phyloP scores from a whole-genome alignment of 2,329 filamentous ascomycete species.

The Sphaerostilbella broomeana region DNA sequence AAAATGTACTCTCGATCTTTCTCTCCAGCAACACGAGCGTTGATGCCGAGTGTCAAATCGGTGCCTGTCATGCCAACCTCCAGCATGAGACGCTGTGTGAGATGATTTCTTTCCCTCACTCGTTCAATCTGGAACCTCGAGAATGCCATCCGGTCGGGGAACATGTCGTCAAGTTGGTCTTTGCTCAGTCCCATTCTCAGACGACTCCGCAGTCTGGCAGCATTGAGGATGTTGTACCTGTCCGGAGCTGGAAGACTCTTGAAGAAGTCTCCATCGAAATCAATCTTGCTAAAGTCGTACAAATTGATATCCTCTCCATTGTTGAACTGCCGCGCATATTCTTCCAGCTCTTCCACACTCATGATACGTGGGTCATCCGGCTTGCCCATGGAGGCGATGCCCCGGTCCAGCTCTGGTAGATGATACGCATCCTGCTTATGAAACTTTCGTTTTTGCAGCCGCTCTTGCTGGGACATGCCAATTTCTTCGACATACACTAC shows the following conservation, averaged over 20 bases:
- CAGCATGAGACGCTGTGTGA: slow-evolving; percentile 92
- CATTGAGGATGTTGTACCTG: slow-evolving; percentile 95
- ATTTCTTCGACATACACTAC: slow-evolving; percentile 89
- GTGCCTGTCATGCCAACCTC: slow-evolving; percentile 82
- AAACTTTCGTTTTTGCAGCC: slow-evolving; percentile 68
- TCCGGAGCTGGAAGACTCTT: slow-evolving; percentile 82
- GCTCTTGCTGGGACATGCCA: slow-evolving; percentile 71
- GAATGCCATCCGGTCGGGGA: slow-evolving; percentile 95
- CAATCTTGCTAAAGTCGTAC: slow-evolving; percentile 98
- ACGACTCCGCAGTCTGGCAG: slow-evolving; percentile 78
- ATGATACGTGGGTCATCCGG: slow-evolving; percentile 93
- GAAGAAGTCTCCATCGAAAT: slow-evolving; percentile 95
- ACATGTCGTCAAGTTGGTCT: slow-evolving; percentile 93
- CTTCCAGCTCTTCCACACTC: slow-evolving; percentile 88
- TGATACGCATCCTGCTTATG: slow-evolving; percentile 93
- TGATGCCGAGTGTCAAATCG: slow-evolving; percentile 61
- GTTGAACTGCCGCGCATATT: slow-evolving; percentile 89
- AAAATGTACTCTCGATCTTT: slow-evolving; percentile 90
- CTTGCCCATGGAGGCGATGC: slow-evolving; percentile 78
- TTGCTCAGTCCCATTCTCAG: slow-evolving; percentile 95
- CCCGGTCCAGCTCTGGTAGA: slow-evolving; percentile 74
- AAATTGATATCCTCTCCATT: slow-evolving; percentile 83
- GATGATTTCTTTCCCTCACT: slow-evolving; percentile 83
- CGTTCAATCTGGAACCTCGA: slow-evolving; percentile 94
- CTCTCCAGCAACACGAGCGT: slow-evolving; percentile 70